Conservation (phyloP, 257 asterid species). For the Jasminum sambac region DNA sequence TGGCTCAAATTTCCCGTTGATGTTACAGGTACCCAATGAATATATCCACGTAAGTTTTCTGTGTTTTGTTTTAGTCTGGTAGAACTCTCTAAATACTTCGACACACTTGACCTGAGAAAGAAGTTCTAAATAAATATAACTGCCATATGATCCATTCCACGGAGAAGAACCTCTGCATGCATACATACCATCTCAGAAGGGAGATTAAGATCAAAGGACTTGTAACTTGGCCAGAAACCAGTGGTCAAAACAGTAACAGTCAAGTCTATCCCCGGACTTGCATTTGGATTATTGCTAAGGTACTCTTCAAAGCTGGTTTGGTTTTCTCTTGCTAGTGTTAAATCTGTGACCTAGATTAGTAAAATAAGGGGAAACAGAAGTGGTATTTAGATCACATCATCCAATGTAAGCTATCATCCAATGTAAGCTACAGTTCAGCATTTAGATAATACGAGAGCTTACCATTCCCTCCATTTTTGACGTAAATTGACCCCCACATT, state of each 20-base stretch:
- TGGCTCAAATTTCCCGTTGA: conserved; percentile 51
- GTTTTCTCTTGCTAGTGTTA: conserved; percentile 91
- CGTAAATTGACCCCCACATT: conserved; percentile 98
- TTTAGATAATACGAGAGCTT: conserved; percentile 26
- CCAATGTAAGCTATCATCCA: not conserved
- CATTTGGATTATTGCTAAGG: conserved; percentile 56
- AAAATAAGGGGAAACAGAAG: conserved; percentile 13
- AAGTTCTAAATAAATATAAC: conserved; percentile 7
- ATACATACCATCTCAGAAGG: conserved; percentile 86
- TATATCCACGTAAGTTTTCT: conserved; percentile 62
- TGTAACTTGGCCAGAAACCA: conserved; percentile 99
- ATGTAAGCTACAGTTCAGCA: not conserved
- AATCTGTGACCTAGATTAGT: conserved; percentile 77
- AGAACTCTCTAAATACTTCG: conserved; percentile 60
- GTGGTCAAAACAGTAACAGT: conserved; percentile 95
- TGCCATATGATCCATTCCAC: not conserved
- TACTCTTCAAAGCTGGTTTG: conserved; percentile 90
- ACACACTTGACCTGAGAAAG: conserved; percentile 62
- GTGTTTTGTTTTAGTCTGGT: conserved; percentile 59
- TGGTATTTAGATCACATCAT: not conserved
- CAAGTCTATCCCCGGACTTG: conserved; percentile 88
- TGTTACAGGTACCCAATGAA: conserved; percentile 60
- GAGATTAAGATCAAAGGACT: conserved; percentile 93
- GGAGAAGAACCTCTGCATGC: not conserved
- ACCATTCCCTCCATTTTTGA: conserved; percentile 99